A percentile compares a stretch with the other conserved stretches of the same genome.
Conservation (phyloP, 208 protist genomes). For the Wallacemonas sp. region DNA sequence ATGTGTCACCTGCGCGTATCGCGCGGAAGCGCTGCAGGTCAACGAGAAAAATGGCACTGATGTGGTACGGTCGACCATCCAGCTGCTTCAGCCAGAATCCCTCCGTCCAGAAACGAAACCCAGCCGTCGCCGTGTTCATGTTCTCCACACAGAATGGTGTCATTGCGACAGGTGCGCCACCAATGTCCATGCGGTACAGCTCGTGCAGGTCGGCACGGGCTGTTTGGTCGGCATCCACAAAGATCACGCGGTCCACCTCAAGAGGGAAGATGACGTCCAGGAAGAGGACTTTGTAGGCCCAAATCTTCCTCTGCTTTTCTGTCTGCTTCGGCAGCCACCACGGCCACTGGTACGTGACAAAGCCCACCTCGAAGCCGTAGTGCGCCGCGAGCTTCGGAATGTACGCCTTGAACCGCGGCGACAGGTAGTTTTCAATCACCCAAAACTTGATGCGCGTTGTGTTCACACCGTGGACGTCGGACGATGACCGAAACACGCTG, state of each 20-base stretch:
- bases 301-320: constrained; percentile 98
- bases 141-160: constrained; percentile 96
- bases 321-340: constrained; percentile 95
- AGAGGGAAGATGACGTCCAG: constrained; percentile 99
- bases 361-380: constrained; percentile 93
- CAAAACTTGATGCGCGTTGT: constrained; percentile 98
- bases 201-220: constrained; percentile 84
- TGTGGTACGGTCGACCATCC: constrained; percentile 95
- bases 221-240: constrained; percentile 99
- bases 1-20: constrained; percentile 91
- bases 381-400: constrained; percentile 85
- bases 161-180: constrained; percentile 92
- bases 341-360: constrained; percentile 99
- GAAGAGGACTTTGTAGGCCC: constrained; percentile 99
- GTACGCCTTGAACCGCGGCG: constrained; percentile 95
- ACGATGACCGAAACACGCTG: constrained; percentile 92
- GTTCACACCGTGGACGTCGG: constrained; percentile 68
- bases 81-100: constrained; percentile 97
- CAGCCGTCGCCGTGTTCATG: constrained; percentile 88
- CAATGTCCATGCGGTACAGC: constrained; percentile 97
- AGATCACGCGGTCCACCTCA: constrained; percentile 96
- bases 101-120: constrained; percentile 91
- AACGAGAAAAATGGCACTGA: constrained; percentile 97
- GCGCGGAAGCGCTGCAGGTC: constrained; percentile 90
- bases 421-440: constrained; percentile 98